Conservation (phyloP, 768 basidiomycete species). For the Auriscalpium microsporum region DNA sequence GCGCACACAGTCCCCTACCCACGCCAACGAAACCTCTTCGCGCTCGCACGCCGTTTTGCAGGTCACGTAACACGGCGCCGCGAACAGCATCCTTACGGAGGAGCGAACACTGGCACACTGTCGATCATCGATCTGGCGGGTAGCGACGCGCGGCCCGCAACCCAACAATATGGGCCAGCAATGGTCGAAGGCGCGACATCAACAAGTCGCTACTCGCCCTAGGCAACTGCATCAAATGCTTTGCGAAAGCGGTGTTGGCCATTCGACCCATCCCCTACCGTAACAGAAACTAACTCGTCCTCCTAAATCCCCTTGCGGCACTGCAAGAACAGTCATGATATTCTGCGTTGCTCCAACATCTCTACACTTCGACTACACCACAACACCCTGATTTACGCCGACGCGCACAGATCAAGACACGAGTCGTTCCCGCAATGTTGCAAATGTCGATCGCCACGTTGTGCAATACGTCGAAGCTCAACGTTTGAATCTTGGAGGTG, state of each 20-base stretch:
- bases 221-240: conserved; percentile 99
- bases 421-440: conserved; percentile 89
- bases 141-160: conserved; percentile 96
- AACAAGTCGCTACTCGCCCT: conserved; percentile 97
- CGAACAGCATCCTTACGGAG: conserved; percentile 81
- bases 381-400: conserved; percentile 95
- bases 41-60: conserved; percentile 97
- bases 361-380: conserved; percentile 97
- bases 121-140: conserved; percentile 98
- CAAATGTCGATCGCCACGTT: conserved; percentile 92
- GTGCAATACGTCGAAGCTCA: conserved; percentile 94
- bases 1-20: conserved; percentile 88
- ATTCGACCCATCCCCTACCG: conserved; percentile 91
- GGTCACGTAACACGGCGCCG: conserved; percentile 84
- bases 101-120: conserved; percentile 75
- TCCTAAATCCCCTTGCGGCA: conserved; percentile 94
- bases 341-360: conserved; percentile 96
- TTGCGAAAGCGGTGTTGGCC: conserved; percentile 86
- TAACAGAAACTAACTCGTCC: conserved; percentile 97
- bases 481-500: conserved; percentile 77
- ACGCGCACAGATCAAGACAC: conserved; percentile 96
- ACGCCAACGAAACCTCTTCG: conserved; percentile 94
- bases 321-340: conserved; percentile 99
- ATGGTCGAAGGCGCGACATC: conserved; percentile 98
- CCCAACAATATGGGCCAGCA: conserved; percentile 96